phyloP scores from a whole-genome alignment of 1,284 basidiomycete species.

The Sparassis latifolia region DNA sequence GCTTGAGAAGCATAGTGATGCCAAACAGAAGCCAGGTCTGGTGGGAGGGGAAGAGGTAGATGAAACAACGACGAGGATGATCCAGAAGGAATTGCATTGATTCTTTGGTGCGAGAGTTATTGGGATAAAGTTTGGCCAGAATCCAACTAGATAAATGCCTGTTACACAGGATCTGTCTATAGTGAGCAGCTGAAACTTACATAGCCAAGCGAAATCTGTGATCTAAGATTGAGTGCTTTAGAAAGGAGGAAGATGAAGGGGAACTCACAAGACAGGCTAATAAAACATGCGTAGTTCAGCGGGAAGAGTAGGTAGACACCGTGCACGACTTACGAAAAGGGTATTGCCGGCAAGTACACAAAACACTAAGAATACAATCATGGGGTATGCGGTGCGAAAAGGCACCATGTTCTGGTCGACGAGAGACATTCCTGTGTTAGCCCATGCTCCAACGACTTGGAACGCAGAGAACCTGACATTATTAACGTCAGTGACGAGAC shows the following conservation, averaged over 20 bases:
- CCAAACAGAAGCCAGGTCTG: constrained; percentile 89
- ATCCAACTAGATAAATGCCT: constrained; percentile 50
- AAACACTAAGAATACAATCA: constrained; percentile 40
- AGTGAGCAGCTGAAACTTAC: too few species aligned
- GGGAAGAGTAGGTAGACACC: not conserved
- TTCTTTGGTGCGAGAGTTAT: constrained; percentile 57
- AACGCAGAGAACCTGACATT: constrained; percentile 47
- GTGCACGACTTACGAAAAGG: constrained; percentile 38
- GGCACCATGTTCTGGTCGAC: constrained; percentile 54
- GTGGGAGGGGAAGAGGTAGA: constrained; percentile 89
- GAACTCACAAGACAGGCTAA: constrained; percentile 11
- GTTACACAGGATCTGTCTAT: too few species aligned
- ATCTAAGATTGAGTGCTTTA: too few species aligned
- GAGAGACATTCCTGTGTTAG: constrained; percentile 58
- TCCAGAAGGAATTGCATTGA: constrained; percentile 88
- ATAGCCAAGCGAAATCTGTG: too few species aligned
- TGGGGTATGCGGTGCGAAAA: constrained; percentile 52
- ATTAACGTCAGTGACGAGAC: not conserved
- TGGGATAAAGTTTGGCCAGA: constrained; percentile 57
- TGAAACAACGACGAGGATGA: constrained; percentile 89
- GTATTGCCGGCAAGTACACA: constrained; percentile 63
- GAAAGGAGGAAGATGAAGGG: too few species aligned
- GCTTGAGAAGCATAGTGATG: constrained; percentile 65
- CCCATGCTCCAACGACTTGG: constrained; percentile 54
- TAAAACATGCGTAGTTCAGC: not conserved